Evolutionary conservation across 148 eudicot genomes (phyloP).

Genomic region (Persicaria maculosa): DNA sequence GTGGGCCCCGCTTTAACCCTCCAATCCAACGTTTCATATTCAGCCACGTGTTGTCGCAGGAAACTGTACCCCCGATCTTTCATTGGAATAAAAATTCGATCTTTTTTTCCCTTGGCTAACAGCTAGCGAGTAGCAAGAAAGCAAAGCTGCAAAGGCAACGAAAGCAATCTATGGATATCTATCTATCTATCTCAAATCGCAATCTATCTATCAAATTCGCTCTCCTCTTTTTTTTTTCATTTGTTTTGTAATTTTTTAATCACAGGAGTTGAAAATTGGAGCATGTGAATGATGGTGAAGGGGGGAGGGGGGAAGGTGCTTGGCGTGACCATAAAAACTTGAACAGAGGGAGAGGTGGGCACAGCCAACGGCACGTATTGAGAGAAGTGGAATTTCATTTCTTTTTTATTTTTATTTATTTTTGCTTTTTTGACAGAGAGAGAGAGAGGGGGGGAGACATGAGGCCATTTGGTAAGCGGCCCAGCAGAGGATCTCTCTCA

Average conservation of each 20-base stretch:
- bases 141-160: conserved; percentile 3
- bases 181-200: conserved; percentile 1
- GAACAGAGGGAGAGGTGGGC: conserved; percentile 6
- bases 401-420: not conserved
- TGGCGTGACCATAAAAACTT: conserved; percentile 15
- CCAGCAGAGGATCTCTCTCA: conserved; percentile 6
- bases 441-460: not conserved
- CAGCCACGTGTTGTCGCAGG: not conserved
- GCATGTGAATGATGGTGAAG: conserved; percentile 3
- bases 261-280: conserved; percentile 6
- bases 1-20: not conserved
- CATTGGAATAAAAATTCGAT: not conserved
- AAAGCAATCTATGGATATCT: not conserved
- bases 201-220: not conserved
- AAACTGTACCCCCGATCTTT: not conserved
- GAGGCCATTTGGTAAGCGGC: conserved; percentile 14
- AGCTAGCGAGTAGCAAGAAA: conserved; percentile 5
- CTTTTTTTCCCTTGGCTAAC: not conserved
- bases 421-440: not conserved
- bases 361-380: conserved; percentile 7
- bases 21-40: not conserved
- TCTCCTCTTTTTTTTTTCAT: not conserved
- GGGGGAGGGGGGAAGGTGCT: conserved; percentile 8
- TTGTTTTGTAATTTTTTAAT: not conserved
- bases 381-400: not conserved